A percentile compares a stretch with the other conserved stretches of the same genome.
Conservation (phyloP, 257 asterid species). For the Primulina eburnea region DNA sequence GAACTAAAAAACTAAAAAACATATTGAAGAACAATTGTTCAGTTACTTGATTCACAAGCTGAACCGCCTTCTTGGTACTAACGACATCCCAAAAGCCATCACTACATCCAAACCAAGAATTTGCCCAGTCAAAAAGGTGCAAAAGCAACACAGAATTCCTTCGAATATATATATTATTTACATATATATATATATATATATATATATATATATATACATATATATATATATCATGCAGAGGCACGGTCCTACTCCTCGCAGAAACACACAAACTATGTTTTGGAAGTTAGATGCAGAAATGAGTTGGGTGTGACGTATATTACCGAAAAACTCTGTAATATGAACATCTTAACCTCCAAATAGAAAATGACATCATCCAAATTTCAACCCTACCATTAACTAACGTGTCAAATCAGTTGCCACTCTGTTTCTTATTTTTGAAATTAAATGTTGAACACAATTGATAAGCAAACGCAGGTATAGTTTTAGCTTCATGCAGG, state of each 20-base stretch:
- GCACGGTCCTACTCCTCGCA: not conserved
- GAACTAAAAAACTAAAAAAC: not conserved
- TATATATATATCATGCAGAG: not conserved
- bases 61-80: conserved; percentile 70
- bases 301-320: not conserved
- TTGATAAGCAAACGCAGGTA: no score
- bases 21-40: not conserved
- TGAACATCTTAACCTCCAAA: no score
- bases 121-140: not conserved
- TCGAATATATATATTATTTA: not conserved
- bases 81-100: conserved; percentile 98
- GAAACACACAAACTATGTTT: not conserved
- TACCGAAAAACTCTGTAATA: not conserved
- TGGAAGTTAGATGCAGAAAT: not conserved
- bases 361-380: no score
- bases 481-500: no score
- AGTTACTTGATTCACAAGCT: conserved; percentile 73
- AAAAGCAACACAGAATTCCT: not conserved
- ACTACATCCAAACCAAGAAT: conserved; percentile 36
- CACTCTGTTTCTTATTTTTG: no score
- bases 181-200: no score
- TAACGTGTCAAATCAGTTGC: no score
- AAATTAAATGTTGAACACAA: no score
- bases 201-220: no score
- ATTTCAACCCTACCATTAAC: no score